Base-by-base conservation (phyloP, 73 alveolate genomes). In the Strombidium stylifer region DNA sequence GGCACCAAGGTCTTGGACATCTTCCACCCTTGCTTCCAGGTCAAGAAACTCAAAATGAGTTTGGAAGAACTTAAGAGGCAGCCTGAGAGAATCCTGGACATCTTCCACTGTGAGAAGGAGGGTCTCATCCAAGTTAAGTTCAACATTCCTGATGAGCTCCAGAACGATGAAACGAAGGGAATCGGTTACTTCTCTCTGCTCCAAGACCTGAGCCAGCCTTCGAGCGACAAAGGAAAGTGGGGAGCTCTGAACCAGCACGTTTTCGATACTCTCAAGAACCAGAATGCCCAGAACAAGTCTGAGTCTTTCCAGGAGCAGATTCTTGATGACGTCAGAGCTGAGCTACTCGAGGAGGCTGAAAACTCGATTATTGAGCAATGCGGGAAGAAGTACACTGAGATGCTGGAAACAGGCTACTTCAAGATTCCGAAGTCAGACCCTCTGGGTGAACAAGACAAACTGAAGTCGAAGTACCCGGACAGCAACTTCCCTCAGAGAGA, bases 1-100 rank as follows among this genome's bases (percentile, higher is more conserved):
- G 88, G 88, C 11, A 62, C 65, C 40, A 73, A 82, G 55, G 85
- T 57, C 36, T 32, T 82, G 2, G 84, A 75, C 40, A 75, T 61
- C 5, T 61, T 82, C 62, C 81, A 57, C 48, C 73, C 74, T 1
- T 25, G 54, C 31, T 82, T 41, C 42, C 39, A 82, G 55, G 76
- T 55, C 28, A 82, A 82, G 60, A 40, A 81, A 42, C 48, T 82
- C 0, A 55, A 45, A 12, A 50, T 27, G 42, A 32, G 42, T 4
- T 10, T 32, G 42, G 42, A 32, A 4, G 4, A 4, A 32, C 42
- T 32, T 10, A 32, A 10, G 10, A 32, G 10, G n/a, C 42, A 49
- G 21, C 65, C 56, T 31, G 89, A 77, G 23, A 19, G 65, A 30
- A 62, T 68, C 78, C 61, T 77, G 11, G 89, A 77, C 49, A 67